A percentile compares a stretch with the other conserved stretches of the same genome.
phyloP scores from a whole-genome alignment of 2,329 filamentous ascomycete genomes.

The Apiospora malaysiana region DNA sequence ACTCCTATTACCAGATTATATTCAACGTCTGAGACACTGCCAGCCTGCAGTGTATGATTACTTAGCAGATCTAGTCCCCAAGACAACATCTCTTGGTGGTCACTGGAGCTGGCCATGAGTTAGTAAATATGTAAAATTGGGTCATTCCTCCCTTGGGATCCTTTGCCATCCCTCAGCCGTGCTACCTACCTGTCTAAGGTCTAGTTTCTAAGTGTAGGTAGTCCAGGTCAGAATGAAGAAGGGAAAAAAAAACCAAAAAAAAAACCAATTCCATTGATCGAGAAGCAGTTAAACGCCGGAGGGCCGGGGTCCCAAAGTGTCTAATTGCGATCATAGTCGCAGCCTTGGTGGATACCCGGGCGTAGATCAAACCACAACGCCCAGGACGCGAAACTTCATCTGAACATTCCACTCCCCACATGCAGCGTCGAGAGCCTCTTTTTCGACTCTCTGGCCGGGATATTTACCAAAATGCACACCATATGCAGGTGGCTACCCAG shows the following conservation, averaged over 20 bases:
- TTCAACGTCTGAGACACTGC: slow-evolving; percentile 1
- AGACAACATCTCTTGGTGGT: neutral
- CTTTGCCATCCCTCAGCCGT: neutral
- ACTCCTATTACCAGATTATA: neutral
- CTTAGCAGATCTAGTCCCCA: neutral
- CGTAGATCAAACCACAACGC: slow-evolving; percentile 9
- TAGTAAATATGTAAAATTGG: neutral
- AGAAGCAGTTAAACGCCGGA: neutral
- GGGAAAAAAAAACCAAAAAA: too few relatives aligned
- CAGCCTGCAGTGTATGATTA: neutral
- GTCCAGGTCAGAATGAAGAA: neutral
- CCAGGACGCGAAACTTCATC: slow-evolving; percentile 9
- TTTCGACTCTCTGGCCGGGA: slow-evolving; percentile 4
- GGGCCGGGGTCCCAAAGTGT: neutral
- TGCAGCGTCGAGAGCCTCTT: slow-evolving; percentile 1
- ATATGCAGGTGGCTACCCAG: neutral
- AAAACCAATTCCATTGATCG: neutral
- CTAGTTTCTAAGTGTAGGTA: neutral
- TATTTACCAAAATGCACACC: neutral
- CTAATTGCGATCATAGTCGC: neutral
- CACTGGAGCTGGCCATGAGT: neutral
- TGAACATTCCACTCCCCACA: slow-evolving; percentile 2
- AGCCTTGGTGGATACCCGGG: neutral
- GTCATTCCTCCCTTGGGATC: neutral
- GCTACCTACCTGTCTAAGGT: too few relatives aligned